Conservation (phyloP, 305 asterid genomes). For the Ajuga reptans region DNA sequence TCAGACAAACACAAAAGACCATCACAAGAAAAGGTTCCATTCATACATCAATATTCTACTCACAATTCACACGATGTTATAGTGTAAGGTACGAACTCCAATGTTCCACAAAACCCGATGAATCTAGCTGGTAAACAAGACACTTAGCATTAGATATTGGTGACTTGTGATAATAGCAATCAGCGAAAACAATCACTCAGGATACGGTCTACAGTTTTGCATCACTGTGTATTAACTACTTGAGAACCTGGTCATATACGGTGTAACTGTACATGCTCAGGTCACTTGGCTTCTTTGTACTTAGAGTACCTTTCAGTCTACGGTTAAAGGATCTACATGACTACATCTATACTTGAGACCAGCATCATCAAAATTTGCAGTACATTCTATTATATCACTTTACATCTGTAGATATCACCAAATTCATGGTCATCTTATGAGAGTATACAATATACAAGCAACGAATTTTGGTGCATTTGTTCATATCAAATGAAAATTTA, state of each 20-base stretch:
- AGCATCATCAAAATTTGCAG: not conserved
- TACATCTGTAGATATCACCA: not conserved
- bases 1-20: slow-evolving; percentile 9
- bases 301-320: too few species aligned
- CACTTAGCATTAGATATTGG: not conserved
- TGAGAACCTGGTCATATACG: not conserved
- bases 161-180: not conserved
- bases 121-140: slow-evolving; percentile 2
- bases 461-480: not conserved
- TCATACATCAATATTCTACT: not conserved
- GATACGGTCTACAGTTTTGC: not conserved
- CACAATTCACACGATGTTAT: not conserved
- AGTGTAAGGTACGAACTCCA: not conserved
- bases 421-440: not conserved
- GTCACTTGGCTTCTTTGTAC: too few species aligned
- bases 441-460: not conserved
- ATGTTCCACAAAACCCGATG: not conserved
- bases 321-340: too few species aligned
- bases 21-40: not conserved
- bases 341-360: not conserved
- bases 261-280: too few species aligned
- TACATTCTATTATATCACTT: not conserved
- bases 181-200: not conserved
- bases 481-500: not conserved
- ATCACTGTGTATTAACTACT: not conserved